Evolutionary conservation across 768 basidiomycete species (phyloP).

Genomic region (Lentinula aciculospora): DNA sequence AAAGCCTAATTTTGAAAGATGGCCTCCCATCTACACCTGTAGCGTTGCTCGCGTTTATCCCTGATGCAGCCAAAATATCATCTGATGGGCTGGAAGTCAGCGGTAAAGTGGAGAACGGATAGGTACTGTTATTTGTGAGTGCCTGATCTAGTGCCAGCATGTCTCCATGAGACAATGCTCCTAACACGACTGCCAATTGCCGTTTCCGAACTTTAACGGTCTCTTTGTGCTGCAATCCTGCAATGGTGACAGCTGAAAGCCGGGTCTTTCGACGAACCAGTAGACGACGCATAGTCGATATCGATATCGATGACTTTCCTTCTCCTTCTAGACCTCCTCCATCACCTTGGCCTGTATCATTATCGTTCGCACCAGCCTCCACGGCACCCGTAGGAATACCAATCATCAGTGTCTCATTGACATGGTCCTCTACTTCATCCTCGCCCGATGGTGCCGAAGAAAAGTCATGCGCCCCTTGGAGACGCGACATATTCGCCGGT

Average conservation of each 20-base stretch:
- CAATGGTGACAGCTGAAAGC: conserved; percentile 49
- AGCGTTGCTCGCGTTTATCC: background rate
- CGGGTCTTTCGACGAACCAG: conserved; percentile 37
- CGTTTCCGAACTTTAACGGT: conserved; percentile 61
- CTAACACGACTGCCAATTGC: conserved; percentile 66
- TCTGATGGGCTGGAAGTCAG: background rate
- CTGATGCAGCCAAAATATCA: background rate
- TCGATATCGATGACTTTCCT: conserved; percentile 11
- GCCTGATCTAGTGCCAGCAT: conserved; percentile 14
- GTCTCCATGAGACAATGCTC: conserved; percentile 45
- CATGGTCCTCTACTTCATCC: conserved; percentile 22
- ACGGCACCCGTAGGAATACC: background rate
- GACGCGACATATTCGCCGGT: conserved; percentile 56
- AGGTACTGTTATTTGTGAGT: background rate
- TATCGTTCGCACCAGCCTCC: background rate
- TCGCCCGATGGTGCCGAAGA: conserved; percentile 13
- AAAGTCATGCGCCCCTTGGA: conserved; percentile 38
- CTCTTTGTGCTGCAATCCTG: conserved; percentile 73
- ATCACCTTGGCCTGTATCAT: background rate
- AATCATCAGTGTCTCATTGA: conserved; percentile 3
- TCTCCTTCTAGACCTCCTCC: background rate
- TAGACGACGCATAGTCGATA: conserved; percentile 10
- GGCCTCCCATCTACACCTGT: background rate
- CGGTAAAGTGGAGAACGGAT: background rate
- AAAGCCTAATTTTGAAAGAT: conserved; percentile 41